Conservation (phyloP, 2,329 filamentous ascomycete species). For the Apiospora malaysiana region DNA sequence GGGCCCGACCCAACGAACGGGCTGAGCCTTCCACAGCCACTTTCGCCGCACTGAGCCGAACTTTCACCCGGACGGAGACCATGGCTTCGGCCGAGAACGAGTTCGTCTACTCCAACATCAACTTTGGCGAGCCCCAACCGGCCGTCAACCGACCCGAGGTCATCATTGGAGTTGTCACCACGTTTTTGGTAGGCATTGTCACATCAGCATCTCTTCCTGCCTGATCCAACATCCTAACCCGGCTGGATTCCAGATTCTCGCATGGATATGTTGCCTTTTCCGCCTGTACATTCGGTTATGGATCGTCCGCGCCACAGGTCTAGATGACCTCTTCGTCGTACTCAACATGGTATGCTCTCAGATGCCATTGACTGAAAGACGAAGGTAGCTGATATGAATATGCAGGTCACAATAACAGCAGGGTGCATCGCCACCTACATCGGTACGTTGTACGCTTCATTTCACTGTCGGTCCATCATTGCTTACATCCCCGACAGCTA, state of each 20-base stretch:
- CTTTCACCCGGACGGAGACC: neutral
- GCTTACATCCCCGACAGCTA: constrained; percentile 23
- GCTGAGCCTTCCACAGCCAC: constrained; percentile 1
- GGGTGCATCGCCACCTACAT: constrained; percentile 32
- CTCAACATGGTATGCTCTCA: constrained; percentile 13
- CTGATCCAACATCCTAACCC: neutral
- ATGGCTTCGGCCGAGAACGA: constrained; percentile 11
- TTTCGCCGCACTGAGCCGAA: neutral
- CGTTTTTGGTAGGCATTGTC: constrained; percentile 6
- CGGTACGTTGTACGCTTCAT: neutral
- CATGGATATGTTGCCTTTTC: constrained; percentile 10
- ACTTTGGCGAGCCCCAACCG: constrained; percentile 5
- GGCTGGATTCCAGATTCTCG: neutral
- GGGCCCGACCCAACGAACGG: neutral
- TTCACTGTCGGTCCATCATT: neutral
- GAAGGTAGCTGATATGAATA: neutral
- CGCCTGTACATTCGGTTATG: constrained; percentile 19
- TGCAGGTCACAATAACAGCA: constrained; percentile 31
- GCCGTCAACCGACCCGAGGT: neutral
- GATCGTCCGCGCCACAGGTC: constrained; percentile 13
- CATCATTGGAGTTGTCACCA: constrained; percentile 2
- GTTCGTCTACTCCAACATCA: constrained; percentile 5
- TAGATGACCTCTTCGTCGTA: constrained; percentile 19
- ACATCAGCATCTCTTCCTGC: neutral
- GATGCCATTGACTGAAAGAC: neutral